These are phyloP conservation scores for Ramularia collo-cygni DNA, from an alignment of 2,329 filamentous ascomycete genomes.

Conservation along the genomic window DNA sequence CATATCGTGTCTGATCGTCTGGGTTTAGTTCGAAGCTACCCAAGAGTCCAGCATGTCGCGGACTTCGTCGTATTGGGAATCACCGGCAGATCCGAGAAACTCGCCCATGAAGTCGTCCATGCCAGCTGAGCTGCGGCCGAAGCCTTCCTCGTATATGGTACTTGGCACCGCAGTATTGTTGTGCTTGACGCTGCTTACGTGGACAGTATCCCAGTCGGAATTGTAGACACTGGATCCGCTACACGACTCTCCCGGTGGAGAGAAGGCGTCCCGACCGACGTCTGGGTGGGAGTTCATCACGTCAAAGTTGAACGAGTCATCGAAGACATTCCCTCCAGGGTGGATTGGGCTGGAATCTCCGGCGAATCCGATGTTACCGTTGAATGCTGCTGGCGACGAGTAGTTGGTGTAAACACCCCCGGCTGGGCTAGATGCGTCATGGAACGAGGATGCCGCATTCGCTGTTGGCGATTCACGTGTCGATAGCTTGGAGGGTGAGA, in stretches of 20 bases:
- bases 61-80: conserved; percentile 17
- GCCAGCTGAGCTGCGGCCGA: conserved; percentile 56
- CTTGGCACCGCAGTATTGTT: conserved; percentile 43
- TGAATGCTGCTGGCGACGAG: conserved; percentile 12
- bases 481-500: conserved; percentile 23
- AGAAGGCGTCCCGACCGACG: conserved; percentile 20
- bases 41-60: conserved; percentile 21
- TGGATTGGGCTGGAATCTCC: conserved; percentile 18
- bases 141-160: conserved; percentile 88
- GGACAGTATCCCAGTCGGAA: conserved; percentile 20
- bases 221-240: conserved; percentile 24
- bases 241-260: conserved; percentile 24
- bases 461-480: conserved; percentile 17
- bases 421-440: conserved; percentile 16
- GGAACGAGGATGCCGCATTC: conserved; percentile 7
- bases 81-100: conserved; percentile 7
- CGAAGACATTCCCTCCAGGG: conserved; percentile 16
- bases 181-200: conserved; percentile 17
- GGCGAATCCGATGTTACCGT: conserved; percentile 7
- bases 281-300: conserved; percentile 21
- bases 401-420: conserved; percentile 13
- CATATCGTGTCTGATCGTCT: conserved; percentile 4
- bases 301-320: conserved; percentile 18
- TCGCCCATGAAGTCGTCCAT: conserved; percentile 20
- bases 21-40: conserved; percentile 13